Conservation (phyloP, 2,329 filamentous ascomycete genomes). For the Myrmaecium sp. region DNA sequence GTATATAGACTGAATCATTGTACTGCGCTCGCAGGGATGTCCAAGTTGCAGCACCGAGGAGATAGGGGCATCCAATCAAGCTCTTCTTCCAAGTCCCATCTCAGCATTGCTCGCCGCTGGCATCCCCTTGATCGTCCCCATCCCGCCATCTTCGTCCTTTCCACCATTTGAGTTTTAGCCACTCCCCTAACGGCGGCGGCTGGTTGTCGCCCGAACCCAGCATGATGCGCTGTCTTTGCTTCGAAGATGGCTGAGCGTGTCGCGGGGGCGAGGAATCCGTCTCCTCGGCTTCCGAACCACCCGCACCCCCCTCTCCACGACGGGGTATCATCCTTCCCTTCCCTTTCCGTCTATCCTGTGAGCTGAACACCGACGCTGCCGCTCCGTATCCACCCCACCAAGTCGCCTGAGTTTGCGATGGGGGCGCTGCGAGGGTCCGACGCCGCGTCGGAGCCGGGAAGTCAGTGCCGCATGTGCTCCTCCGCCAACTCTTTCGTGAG, state of each 20-base stretch:
- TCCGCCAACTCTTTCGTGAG: conserved; percentile 14
- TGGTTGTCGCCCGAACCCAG: conserved; percentile 9
- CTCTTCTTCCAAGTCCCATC: no score
- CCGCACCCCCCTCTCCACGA: conserved; percentile 5
- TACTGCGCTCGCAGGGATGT: no score
- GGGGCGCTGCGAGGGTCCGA: conserved; percentile 12
- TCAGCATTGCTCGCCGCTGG: no score
- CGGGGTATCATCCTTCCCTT: conserved; percentile 14
- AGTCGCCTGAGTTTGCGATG: conserved; percentile 18
- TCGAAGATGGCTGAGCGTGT: no score
- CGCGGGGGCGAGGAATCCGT: no score
- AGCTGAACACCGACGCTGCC: conserved; percentile 10
- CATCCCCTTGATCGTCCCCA: neutral
- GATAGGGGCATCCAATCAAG: no score
- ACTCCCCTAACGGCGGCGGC: conserved; percentile 15
- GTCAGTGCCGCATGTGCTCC: conserved; percentile 19
- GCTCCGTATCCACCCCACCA: conserved; percentile 15
- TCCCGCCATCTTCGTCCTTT: conserved; percentile 16
- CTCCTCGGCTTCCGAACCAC: conserved; percentile 5
- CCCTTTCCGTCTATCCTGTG: conserved; percentile 13
- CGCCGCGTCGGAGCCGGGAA: conserved; percentile 7
- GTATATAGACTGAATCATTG: no score
- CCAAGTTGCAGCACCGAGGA: no score
- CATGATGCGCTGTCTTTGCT: conserved; percentile 13
- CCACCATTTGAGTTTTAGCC: conserved; percentile 22